Evolutionary conservation across 495 filamentous ascomycete species (phyloP), one percentile per base, ranked within the genome.

Genomic region (Apodospora peruviana): DNA sequence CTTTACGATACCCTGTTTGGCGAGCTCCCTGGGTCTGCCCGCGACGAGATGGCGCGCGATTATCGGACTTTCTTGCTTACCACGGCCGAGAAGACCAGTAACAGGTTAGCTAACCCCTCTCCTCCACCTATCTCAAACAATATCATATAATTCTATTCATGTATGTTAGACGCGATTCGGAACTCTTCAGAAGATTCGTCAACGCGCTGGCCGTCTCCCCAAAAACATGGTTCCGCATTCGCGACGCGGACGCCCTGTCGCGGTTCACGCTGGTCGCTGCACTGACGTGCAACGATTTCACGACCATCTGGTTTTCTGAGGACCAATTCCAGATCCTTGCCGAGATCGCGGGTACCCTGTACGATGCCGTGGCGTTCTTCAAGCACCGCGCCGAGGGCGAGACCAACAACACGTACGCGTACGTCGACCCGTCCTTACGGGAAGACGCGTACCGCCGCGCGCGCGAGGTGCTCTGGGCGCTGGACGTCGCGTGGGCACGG

Each of bases 41-140:
- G 51, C n/a, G 18, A 43, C 4, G 36, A 35, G 7, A 57, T 57
- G 53, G 43, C 36, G 10, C 43, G 43, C 1, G 53, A 57, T 19
- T 57, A 38, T 34, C 37, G 43, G 16, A 24, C 51, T 2, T 53
- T 48, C 32, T 25, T 57, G 19, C 39, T 57, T 7, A 37, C 52
- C 50, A 53, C 53, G 2, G 48, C 53, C 4, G 53, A 56, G 17
- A 56, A 57, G 32, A 43, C n/a, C 20, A 24, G 40, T 24, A 19
- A 43, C 10, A 19, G 40, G 40, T 43, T 10, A 10, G 40, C 21
- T 18, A 21, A 43, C 16, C 40, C 35, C 14, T 32, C 7, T 14
- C 14, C 27, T 14, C 14, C 27, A 7, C 27, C 27, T 32, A 7
- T 32, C 14, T 14, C 27, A n/a, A n/a, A n/a, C n/a, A n/a, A n/a